phyloP scores from a whole-genome alignment of 257 asterid genomes.

The Ballota nigra region DNA sequence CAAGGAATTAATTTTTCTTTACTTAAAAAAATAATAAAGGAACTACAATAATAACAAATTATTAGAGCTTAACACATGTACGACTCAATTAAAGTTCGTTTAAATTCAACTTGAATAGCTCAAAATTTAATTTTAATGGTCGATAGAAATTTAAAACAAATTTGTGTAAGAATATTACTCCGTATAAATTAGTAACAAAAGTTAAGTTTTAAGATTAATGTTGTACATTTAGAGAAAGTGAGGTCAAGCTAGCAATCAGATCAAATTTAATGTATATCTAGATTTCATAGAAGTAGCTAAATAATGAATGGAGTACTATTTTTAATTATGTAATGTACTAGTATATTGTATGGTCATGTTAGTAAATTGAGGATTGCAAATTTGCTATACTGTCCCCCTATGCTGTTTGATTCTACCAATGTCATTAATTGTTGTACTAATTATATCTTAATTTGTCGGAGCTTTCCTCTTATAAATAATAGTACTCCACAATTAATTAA shows the following conservation, averaged over 20 bases:
- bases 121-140: no score
- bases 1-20: not conserved
- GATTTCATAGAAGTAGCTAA: conserved; percentile 13
- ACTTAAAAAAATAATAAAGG: no score
- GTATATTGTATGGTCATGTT: not conserved
- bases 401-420: not conserved
- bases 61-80: no score
- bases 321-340: not conserved
- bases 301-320: not conserved
- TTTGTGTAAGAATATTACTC: no score
- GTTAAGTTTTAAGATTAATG: not conserved
- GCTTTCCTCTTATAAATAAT: not conserved
- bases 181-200: no score
- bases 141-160: no score
- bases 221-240: not conserved
- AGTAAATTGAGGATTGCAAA: not conserved
- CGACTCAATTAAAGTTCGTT: not conserved
- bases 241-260: conserved; percentile 2
- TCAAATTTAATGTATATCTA: conserved; percentile 3
- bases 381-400: not conserved
- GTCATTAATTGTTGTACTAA: not conserved
- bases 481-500: not conserved
- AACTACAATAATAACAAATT: not conserved
- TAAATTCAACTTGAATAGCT: no score
- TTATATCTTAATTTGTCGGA: not conserved